Conservation (phyloP, 2,329 filamentous ascomycete species). For the Cladophialophora exuberans region DNA sequence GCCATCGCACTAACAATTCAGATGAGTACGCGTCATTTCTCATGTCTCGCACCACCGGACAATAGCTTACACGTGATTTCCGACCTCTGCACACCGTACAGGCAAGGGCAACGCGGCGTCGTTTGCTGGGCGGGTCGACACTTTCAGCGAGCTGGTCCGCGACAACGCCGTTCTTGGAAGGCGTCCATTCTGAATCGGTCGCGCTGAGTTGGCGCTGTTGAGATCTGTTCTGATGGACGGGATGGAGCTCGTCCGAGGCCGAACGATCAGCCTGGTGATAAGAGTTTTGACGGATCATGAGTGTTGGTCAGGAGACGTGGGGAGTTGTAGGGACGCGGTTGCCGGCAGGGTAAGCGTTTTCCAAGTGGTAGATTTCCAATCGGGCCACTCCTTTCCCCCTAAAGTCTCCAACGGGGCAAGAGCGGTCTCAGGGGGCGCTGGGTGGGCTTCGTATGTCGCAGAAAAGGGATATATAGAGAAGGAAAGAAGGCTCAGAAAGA, state of each 20-base stretch:
- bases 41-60: neutral
- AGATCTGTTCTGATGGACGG: neutral
- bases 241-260: constrained; percentile 1
- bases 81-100: constrained; percentile 13
- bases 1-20: constrained; percentile 23
- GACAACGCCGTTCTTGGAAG: neutral
- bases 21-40: neutral
- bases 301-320: constrained; percentile 7
- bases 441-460: too few species aligned
- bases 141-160: constrained; percentile 5
- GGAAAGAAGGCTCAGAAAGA: too few species aligned
- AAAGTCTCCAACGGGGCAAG: neutral
- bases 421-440: neutral
- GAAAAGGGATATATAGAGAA: too few species aligned
- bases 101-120: constrained; percentile 16
- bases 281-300: constrained; percentile 7
- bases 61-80: constrained; percentile 17
- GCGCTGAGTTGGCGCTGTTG: constrained; percentile 7
- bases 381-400: neutral
- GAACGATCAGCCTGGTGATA: constrained; percentile 4
- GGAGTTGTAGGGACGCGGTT: constrained; percentile 12
- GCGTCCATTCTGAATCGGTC: constrained; percentile 6
- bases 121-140: constrained; percentile 12
- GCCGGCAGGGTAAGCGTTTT: neutral
- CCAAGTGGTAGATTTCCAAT: neutral